phyloP scores from a whole-genome alignment of 352 stramenopile genomes.

The Chrysophaeum taylorii region DNA sequence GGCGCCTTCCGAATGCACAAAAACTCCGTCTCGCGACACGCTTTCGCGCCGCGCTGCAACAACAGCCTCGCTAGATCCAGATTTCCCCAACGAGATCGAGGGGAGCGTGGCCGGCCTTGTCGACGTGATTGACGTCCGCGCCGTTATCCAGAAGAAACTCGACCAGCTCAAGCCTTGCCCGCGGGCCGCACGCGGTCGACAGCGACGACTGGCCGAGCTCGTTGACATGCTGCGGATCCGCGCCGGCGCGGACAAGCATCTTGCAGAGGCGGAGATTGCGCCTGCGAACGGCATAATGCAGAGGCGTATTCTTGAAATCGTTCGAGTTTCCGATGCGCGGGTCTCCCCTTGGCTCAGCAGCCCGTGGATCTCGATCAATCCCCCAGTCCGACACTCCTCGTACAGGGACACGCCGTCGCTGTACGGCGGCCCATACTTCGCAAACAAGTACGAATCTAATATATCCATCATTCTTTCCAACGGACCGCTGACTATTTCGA shows the following conservation, averaged over 20 bases:
- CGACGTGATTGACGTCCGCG: slow-evolving; percentile 23
- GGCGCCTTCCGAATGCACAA: neutral
- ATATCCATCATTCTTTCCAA: no score
- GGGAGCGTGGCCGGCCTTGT: slow-evolving; percentile 23
- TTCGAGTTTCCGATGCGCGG: slow-evolving; percentile 14
- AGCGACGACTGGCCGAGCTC: slow-evolving; percentile 22
- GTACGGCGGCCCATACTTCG: slow-evolving; percentile 24
- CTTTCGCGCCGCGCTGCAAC: neutral
- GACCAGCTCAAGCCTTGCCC: slow-evolving; percentile 12
- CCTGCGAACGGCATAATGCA: slow-evolving; percentile 20
- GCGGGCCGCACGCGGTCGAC: slow-evolving; percentile 20
- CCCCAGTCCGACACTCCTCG: slow-evolving; percentile 16
- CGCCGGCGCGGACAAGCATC: slow-evolving; percentile 18
- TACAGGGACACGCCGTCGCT: slow-evolving; percentile 19
- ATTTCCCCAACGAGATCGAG: slow-evolving; percentile 23
- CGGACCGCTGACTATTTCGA: no score
- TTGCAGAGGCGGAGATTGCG: slow-evolving; percentile 16
- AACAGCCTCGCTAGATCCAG: slow-evolving; percentile 7
- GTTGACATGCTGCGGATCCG: slow-evolving; percentile 13
- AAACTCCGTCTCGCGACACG: neutral
- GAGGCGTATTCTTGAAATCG: slow-evolving; percentile 16
- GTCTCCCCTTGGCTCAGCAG: slow-evolving; percentile 20
- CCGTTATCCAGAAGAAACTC: slow-evolving; percentile 17
- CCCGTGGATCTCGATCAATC: slow-evolving; percentile 17
- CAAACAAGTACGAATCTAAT: no score